Conservation (phyloP, 768 basidiomycete genomes). For the Boletus speciosus region DNA sequence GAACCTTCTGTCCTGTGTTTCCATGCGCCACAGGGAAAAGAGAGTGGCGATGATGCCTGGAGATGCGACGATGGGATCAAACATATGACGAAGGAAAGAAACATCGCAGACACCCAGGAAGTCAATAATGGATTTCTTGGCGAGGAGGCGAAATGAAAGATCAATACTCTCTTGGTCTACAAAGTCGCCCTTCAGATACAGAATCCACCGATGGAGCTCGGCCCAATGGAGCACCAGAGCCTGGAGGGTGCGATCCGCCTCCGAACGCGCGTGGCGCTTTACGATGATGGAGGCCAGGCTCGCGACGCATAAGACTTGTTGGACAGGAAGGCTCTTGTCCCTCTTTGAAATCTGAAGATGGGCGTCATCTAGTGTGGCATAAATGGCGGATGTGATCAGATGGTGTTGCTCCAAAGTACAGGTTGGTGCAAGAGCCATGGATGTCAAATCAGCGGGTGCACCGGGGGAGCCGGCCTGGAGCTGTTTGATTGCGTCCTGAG, state of each 20-base stretch:
- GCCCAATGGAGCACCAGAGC: conserved; percentile 17
- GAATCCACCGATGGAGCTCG: conserved; percentile 21
- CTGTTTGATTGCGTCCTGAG: conserved; percentile 17
- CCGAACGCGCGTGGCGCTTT: neutral
- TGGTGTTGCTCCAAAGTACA: conserved; percentile 20
- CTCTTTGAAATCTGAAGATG: conserved; percentile 17
- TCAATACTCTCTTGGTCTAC: conserved; percentile 21
- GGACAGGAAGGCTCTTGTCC: conserved; percentile 11
- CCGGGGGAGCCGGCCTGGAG: conserved; percentile 22
- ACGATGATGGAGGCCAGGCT: conserved; percentile 16
- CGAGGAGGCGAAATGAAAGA: conserved; percentile 17
- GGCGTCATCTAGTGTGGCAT: conserved; percentile 13
- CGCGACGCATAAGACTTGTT: conserved; percentile 21
- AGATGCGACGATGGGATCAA: conserved; percentile 16
- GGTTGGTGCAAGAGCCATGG: conserved; percentile 17
- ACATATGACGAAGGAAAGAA: conserved; percentile 13
- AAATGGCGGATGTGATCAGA: conserved; percentile 20
- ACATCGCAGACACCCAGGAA: conserved; percentile 22
- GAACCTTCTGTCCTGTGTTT: conserved; percentile 20
- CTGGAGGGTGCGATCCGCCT: neutral
- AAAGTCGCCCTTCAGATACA: conserved; percentile 23
- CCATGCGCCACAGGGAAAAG: conserved; percentile 29
- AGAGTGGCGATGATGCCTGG: conserved; percentile 18
- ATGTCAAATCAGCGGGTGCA: conserved; percentile 16
- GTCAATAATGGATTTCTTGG: conserved; percentile 16